Evolutionary conservation across 2,329 filamentous ascomycete species (phyloP).

Genomic region (Pestalotiopsis sp.): DNA sequence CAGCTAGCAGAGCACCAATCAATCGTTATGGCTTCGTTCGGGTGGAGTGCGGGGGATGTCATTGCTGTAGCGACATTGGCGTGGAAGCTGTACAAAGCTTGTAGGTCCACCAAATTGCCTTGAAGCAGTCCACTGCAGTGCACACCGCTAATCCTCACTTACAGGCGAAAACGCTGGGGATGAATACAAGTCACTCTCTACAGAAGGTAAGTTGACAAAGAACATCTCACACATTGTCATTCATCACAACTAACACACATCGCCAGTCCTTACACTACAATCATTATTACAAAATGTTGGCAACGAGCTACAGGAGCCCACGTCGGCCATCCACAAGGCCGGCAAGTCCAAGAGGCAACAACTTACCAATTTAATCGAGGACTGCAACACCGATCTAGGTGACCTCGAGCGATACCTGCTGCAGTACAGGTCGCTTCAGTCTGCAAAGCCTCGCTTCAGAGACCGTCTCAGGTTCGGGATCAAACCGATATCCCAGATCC

Average conservation of each 20-base stretch:
- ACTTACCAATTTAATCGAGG: constrained; percentile 4
- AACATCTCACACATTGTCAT: not conserved
- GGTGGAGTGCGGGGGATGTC: constrained; percentile 9
- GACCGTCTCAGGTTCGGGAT: constrained; percentile 1
- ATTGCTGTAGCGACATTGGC: constrained; percentile 7
- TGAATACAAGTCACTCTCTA: constrained; percentile 1
- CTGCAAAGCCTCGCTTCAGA: constrained; percentile 3
- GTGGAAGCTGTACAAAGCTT: constrained; percentile 10
- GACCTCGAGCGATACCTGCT: constrained; percentile 8
- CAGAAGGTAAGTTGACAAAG: not conserved
- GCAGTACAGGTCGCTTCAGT: constrained; percentile 5
- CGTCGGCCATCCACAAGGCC: constrained; percentile 9
- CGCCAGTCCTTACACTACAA: not conserved
- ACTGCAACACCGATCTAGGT: constrained; percentile 9
- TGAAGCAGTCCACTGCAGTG: not conserved
- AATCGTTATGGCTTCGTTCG: constrained; percentile 9
- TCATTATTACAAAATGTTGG: constrained; percentile 7
- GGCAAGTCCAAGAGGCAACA: constrained; percentile 5
- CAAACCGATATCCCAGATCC: constrained; percentile 4
- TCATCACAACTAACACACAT: not conserved
- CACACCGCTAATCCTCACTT: not conserved
- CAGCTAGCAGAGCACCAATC: not conserved
- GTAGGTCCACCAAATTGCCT: not conserved
- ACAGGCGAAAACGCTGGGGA: not conserved
- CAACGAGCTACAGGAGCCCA: constrained; percentile 3